These are phyloP conservation scores for Pleurotus tuoliensis DNA, from an alignment of 768 basidiomycete genomes.

Conservation along the genomic window DNA sequence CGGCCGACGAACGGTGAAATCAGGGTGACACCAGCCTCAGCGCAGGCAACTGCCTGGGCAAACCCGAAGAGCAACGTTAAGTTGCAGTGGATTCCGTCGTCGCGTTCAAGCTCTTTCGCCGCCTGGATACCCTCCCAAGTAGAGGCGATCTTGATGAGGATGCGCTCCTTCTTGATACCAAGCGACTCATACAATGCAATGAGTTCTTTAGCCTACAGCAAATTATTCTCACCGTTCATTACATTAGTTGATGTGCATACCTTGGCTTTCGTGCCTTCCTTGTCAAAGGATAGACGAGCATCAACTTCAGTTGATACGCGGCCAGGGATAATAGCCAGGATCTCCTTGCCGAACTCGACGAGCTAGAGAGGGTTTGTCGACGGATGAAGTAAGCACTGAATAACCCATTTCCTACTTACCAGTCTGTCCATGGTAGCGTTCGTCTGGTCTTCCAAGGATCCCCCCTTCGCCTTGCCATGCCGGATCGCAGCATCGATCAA, in stretches of 20 bases:
- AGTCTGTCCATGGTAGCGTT: slow-evolving; percentile 86
- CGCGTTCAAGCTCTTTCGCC: slow-evolving; percentile 89
- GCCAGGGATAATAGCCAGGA: slow-evolving; percentile 92
- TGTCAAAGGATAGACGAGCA: slow-evolving; percentile 96
- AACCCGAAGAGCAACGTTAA: slow-evolving; percentile 99
- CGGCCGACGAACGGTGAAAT: slow-evolving; percentile 99
- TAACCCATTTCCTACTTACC: slow-evolving; percentile 40
- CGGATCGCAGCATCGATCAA: slow-evolving; percentile 75
- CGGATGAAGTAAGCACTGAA: background rate
- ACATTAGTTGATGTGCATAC: slow-evolving; percentile 23
- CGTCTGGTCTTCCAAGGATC: slow-evolving; percentile 68
- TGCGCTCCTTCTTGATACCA: slow-evolving; percentile 89
- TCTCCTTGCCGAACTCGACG: slow-evolving; percentile 96
- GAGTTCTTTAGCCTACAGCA: slow-evolving; percentile 66
- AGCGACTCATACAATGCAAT: slow-evolving; percentile 91
- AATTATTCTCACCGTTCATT: background rate
- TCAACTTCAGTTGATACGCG: slow-evolving; percentile 99
- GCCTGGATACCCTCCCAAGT: slow-evolving; percentile 99
- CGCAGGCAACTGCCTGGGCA: slow-evolving; percentile 97
- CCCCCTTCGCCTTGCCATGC: slow-evolving; percentile 79
- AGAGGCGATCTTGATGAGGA: slow-evolving; percentile 99
- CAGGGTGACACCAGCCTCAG: slow-evolving; percentile 96
- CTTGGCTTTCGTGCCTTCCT: slow-evolving; percentile 87
- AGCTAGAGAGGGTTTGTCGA: slow-evolving; percentile 48
- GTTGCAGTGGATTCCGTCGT: slow-evolving; percentile 97